Evolutionary conservation across 108 stramenopile species (phyloP), one percentile per base, ranked within the genome.

Genomic region (Nitzschia sp.): DNA sequence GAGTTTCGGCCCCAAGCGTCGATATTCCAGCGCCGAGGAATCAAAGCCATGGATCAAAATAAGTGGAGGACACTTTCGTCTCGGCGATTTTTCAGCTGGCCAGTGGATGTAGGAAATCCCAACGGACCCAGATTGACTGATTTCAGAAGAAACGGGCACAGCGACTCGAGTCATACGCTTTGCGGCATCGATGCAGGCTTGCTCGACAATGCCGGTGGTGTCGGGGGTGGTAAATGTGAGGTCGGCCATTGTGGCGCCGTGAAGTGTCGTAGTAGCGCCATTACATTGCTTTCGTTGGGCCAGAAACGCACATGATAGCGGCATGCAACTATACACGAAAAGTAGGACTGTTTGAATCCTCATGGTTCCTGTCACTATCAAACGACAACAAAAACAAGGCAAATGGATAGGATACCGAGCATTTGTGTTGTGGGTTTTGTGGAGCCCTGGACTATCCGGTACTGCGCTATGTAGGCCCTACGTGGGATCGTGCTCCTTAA

Each of bases 1-100:
- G 17, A 98, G 74, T 36, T 65, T 51, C 8, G 92, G 83, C 8
- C 91, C 85, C 48, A 98, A 76, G 21, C 80, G 74, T 34, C 93
- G 80, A 63, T 81, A 94, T 80, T 98, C 97, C 42, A 97, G 64
- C 30, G 85, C 72, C 3, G 89, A 91, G 11, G 92, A 94, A 79
- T 98, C 97, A 66, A 98, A 98, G 19, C 97, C 97, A 69, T 96
- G 95, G 8, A 96, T 70, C 72, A 94, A 71, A 33, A 91, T 49
- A 49, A 76, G 31, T 33, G 80, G 80, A 27, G 75, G 66, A 51
- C 2, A 18, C 18, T 72, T 25, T 49, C 21, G 8, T 30, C 49
- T 26, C 49, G 23, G 34, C 1, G 24, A 9, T 55, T 75, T 79
- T 30, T 60, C 42, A 19, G 74, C 70, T 21, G 68, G 59, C 83